Base-by-base conservation (phyloP, 2,329 filamentous ascomycete genomes). In the Periconia macrospinosa region DNA sequence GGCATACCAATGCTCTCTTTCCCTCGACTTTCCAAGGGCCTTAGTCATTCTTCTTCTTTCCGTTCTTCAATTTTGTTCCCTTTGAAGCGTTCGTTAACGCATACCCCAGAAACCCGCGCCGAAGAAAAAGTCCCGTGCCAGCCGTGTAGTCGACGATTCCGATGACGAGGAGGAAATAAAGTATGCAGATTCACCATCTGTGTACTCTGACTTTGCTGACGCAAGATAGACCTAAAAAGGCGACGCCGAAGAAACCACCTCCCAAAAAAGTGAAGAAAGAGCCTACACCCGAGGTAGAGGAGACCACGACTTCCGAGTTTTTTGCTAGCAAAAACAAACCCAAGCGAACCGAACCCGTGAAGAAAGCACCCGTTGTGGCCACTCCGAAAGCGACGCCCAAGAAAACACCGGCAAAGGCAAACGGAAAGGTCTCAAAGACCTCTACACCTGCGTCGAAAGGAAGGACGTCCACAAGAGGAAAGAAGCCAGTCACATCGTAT, bases 141-240 rank as follows among this genome's bases (percentile, higher is more conserved):
- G 66, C 37, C 61, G 70, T 30, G 70, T 74, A 3, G 83, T 96
- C 45, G 86, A 92, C 57, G 91, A 96, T 58, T 93, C 90, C 42
- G 72, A 73, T 14, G 90, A 92, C 52, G 90, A 71, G 30, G 88
- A 90, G 6, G 79, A 83, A 33, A 63, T 65, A 52, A 65, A 69
- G 67, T 71, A 54, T 61, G 58, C 58, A 63, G 23, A 43, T 14
- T 30, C 18, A 8, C 9, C 19, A 18, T 17, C 19, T n/a, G 11
- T 19, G 11, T 41, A 18, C 3, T 18, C 20, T 33, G 18, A 41
- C 47, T 33, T 50, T 56, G 49, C 65, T 75, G 51, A 75, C 50
- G 45, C 15, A 27, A 43, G 30, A 40, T 52, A 76, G 74, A 49
- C 65, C 70, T 1, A 75, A 72, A 58, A 75, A 71, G 53, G 49